These are phyloP conservation scores for Elsinoe arachidis DNA, from an alignment of 2,329 filamentous ascomycete species.

Conservation along the genomic window DNA sequence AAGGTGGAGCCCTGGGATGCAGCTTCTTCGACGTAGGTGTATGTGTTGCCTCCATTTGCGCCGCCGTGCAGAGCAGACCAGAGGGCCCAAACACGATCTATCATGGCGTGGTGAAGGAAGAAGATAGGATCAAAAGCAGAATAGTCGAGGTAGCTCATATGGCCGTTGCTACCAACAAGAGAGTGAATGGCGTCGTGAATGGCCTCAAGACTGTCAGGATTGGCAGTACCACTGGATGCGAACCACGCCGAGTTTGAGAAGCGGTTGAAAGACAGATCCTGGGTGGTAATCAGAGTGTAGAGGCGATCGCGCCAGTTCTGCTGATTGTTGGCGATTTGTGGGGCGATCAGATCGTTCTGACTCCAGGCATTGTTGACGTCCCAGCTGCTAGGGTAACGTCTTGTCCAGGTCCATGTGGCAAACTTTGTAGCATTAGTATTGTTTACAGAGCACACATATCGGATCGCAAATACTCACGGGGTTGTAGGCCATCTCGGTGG, in stretches of 20 bases:
- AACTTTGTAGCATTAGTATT: slow-evolving; percentile 36
- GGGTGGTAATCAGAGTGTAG: slow-evolving; percentile 56
- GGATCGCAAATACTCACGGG: slow-evolving; percentile 43
- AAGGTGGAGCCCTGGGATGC: slow-evolving; percentile 49
- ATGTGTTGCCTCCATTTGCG: slow-evolving; percentile 33
- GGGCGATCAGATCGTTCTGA: slow-evolving; percentile 50
- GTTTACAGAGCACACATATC: not conserved
- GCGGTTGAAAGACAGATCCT: slow-evolving; percentile 45
- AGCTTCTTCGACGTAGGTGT: slow-evolving; percentile 55
- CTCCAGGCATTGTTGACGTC: slow-evolving; percentile 39
- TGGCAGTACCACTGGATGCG: slow-evolving; percentile 33
- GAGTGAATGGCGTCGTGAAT: slow-evolving; percentile 44
- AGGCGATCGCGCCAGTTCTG: slow-evolving; percentile 51
- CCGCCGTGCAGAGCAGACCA: slow-evolving; percentile 60
- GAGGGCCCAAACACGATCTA: slow-evolving; percentile 66
- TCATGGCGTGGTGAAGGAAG: slow-evolving; percentile 65
- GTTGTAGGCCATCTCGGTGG: slow-evolving; percentile 48
- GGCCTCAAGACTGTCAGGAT: slow-evolving; percentile 50
- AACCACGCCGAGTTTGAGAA: slow-evolving; percentile 61
- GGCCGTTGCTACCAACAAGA: slow-evolving; percentile 50
- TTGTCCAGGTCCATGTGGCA: slow-evolving; percentile 51
- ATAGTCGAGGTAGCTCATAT: slow-evolving; percentile 62
- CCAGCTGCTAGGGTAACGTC: slow-evolving; percentile 45
- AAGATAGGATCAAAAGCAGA: slow-evolving; percentile 75
- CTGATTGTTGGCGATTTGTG: slow-evolving; percentile 45